Conservation (phyloP, 257 asterid species). For the Scutellaria baicalensis region DNA sequence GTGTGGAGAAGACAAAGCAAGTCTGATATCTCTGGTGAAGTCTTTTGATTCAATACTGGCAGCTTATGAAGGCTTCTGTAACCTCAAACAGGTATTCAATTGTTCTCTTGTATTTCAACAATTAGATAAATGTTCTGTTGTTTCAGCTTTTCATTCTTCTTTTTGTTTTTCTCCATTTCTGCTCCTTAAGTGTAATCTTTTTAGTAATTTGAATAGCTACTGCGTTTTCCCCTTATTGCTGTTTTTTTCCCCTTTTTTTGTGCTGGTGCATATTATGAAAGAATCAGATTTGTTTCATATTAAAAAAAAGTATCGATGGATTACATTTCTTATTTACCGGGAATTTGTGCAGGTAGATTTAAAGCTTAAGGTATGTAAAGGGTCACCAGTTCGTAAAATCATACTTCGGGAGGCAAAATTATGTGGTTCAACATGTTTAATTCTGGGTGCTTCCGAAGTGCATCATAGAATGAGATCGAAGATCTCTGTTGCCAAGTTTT, state of each 20-base stretch:
- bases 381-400: constrained; percentile 58
- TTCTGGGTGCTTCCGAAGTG: constrained; percentile 56
- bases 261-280: too few species aligned
- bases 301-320: neutral
- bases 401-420: constrained; percentile 52
- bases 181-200: neutral
- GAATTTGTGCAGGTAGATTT: constrained; percentile 57
- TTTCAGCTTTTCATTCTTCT: neutral
- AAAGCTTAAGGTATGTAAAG: constrained; percentile 85
- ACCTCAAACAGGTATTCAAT: constrained; percentile 59
- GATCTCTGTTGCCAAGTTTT: constrained; percentile 69
- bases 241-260: neutral
- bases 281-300: too few species aligned
- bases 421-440: constrained; percentile 55
- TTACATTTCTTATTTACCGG: neutral
- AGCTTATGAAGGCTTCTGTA: constrained; percentile 89
- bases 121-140: neutral
- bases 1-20: constrained; percentile 39
- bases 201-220: neutral
- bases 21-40: constrained; percentile 61
- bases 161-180: neutral
- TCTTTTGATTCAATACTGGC: constrained; percentile 63
- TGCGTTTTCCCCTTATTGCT: neutral
- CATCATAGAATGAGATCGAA: constrained; percentile 52
- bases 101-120: neutral